Percentiles rank a stretch among this genome's conserved stretches.
phyloP scores from a whole-genome alignment of 495 filamentous ascomycete species.

The Amorphotheca resinae region DNA sequence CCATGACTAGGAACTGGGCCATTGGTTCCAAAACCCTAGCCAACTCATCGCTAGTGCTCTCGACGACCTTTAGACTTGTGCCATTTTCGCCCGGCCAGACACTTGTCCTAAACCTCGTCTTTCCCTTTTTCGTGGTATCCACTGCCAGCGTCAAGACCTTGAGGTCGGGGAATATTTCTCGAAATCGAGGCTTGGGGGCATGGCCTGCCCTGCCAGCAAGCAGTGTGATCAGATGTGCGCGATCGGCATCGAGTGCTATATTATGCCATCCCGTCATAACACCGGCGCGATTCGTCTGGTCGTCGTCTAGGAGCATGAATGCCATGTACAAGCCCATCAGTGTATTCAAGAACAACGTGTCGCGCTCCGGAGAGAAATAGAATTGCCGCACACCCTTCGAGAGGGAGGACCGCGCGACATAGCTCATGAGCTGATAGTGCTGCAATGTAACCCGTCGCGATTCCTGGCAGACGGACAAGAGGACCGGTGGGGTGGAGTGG shows the following conservation, averaged over 20 bases:
- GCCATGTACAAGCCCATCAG: constrained; percentile 20
- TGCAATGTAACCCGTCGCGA: constrained; percentile 23
- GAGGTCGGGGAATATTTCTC: constrained; percentile 15
- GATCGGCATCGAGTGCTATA: constrained; percentile 18
- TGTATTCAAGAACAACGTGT: constrained; percentile 17
- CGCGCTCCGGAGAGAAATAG: constrained; percentile 14
- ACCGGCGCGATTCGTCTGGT: constrained; percentile 4
- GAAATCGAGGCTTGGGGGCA: constrained; percentile 14
- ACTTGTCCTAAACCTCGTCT: constrained; percentile 17
- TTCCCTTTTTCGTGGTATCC: constrained; percentile 14
- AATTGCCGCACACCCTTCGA: constrained; percentile 11
- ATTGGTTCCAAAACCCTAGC: constrained; percentile 14
- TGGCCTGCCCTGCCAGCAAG: constrained; percentile 15
- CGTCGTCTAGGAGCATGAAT: constrained; percentile 19
- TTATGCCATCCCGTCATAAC: constrained; percentile 17
- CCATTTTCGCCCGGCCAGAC: constrained; percentile 22
- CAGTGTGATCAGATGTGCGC: constrained; percentile 17
- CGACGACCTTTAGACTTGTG: constrained; percentile 6
- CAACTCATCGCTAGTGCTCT: neutral
- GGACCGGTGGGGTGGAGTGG: constrained; percentile 9
- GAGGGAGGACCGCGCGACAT: constrained; percentile 3
- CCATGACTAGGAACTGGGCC: neutral
- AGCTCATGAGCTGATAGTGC: constrained; percentile 14
- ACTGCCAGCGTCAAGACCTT: constrained; percentile 16
- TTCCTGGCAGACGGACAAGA: constrained; percentile 27